A percentile compares a stretch with the other conserved stretches of the same genome.
Conservation (phyloP, 306 rosid species). For the Fragaria vesca region DNA sequence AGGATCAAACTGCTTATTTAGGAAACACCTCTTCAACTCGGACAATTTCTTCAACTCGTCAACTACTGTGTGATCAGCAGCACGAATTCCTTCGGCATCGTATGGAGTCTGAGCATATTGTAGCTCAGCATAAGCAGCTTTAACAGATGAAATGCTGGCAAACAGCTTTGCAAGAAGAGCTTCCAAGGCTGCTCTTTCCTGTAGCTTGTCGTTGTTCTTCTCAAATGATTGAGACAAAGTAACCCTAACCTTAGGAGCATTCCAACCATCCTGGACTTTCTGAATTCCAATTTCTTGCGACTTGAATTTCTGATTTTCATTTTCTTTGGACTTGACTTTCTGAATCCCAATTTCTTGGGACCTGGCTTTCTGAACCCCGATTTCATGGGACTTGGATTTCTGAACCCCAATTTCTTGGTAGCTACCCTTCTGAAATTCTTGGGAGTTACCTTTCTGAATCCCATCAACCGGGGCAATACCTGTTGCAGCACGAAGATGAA, state of each 20-base stretch:
- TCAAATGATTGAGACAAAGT: slow-evolving; percentile 32
- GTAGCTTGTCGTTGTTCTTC: slow-evolving; percentile 52
- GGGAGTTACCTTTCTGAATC: slow-evolving; percentile 42
- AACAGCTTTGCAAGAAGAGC: slow-evolving; percentile 72
- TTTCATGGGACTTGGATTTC: slow-evolving; percentile 1
- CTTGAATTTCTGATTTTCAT: slow-evolving; percentile 14
- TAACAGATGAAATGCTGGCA: slow-evolving; percentile 64
- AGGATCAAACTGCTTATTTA: slow-evolving; percentile 76
- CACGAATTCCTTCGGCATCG: slow-evolving; percentile 72
- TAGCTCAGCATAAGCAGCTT: slow-evolving; percentile 79
- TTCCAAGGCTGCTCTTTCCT: slow-evolving; percentile 53
- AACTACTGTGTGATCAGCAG: slow-evolving; percentile 57
- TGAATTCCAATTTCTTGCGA: slow-evolving; percentile 16
- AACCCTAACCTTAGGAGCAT: slow-evolving; percentile 22
- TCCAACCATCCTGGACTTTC: slow-evolving; percentile 33
- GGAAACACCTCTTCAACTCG: slow-evolving; percentile 70
- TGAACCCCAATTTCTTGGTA: slow-evolving; percentile 26
- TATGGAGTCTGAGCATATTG: slow-evolving; percentile 76
- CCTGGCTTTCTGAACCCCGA: neutral
- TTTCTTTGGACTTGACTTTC: slow-evolving; percentile 9
- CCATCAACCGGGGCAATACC: slow-evolving; percentile 63
- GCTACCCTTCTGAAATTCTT: slow-evolving; percentile 27
- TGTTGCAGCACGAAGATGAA: slow-evolving; percentile 54
- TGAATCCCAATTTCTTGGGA: neutral
- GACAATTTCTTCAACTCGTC: slow-evolving; percentile 69